These are phyloP conservation scores for Leishmania lainsoni DNA, from an alignment of 208 protist genomes.

Conservation along the genomic window DNA sequence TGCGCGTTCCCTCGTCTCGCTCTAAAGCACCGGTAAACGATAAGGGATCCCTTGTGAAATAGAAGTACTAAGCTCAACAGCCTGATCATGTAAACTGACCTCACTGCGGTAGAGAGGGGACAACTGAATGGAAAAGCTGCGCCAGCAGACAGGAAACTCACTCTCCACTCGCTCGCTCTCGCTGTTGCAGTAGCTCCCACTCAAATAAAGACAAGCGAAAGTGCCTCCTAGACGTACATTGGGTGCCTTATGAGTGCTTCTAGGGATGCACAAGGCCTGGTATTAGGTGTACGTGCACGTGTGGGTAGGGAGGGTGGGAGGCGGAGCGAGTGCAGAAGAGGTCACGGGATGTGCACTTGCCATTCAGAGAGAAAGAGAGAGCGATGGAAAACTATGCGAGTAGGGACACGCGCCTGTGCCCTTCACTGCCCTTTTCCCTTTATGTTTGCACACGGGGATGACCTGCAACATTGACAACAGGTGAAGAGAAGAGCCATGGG, in stretches of 20 bases:
- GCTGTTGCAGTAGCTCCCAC: background rate
- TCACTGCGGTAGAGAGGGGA: background rate
- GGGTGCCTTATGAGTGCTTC: background rate
- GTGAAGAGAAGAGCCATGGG: background rate
- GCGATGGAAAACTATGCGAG: background rate
- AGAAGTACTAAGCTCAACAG: background rate
- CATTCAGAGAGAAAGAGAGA: background rate
- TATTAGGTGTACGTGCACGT: constrained; percentile 9
- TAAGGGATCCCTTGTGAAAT: background rate
- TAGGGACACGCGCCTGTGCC: background rate
- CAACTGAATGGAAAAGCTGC: background rate
- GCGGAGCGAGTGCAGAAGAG: background rate
- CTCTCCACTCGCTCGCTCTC: background rate
- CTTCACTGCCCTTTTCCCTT: background rate
- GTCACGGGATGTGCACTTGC: background rate
- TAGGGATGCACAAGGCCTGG: background rate
- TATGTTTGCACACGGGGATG: background rate
- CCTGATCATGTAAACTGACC: background rate
- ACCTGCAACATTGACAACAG: background rate
- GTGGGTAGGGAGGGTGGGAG: background rate
- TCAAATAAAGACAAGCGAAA: background rate
- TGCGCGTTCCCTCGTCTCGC: background rate
- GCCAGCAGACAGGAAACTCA: no score
- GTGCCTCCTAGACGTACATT: background rate
- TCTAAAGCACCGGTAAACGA: background rate